Percentiles rank a stretch among this genome's conserved stretches.
These are phyloP conservation scores for Phyllosticta capitalensis DNA, from an alignment of 2,329 filamentous ascomycete species.

Conservation along the genomic window DNA sequence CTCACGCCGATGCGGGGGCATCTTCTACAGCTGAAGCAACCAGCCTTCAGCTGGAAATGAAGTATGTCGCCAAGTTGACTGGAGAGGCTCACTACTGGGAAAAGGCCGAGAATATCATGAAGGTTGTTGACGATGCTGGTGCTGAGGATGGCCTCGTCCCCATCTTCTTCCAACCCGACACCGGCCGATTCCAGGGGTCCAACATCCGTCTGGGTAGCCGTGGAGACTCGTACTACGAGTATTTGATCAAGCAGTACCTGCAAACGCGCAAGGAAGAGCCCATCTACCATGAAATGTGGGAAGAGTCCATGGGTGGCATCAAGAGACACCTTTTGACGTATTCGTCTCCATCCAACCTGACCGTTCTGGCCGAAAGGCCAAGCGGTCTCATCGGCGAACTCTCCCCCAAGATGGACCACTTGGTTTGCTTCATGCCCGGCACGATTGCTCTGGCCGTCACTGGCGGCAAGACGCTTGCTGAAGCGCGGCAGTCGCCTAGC, in stretches of 20 bases:
- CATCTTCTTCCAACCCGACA: conserved; percentile 77
- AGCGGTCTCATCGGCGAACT: conserved; percentile 57
- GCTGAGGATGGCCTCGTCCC: conserved; percentile 75
- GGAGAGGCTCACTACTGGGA: conserved; percentile 92
- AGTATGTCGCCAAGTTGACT: conserved; percentile 89
- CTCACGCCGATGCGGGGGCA: conserved; percentile 76
- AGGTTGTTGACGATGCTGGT: conserved; percentile 77
- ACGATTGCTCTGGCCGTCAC: conserved; percentile 88
- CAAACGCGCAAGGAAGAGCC: conserved; percentile 82
- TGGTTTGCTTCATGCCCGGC: conserved; percentile 95
- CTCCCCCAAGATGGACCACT: conserved; percentile 91
- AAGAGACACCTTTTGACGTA: conserved; percentile 91
- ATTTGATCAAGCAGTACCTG: conserved; percentile 95
- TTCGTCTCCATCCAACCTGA: conserved; percentile 67
- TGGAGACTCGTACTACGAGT: conserved; percentile 97
- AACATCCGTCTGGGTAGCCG: conserved; percentile 90
- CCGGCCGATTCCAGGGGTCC: conserved; percentile 66
- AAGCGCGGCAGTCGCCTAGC: conserved; percentile 58
- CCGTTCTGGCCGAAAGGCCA: conserved; percentile 82
- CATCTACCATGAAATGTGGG: conserved; percentile 87
- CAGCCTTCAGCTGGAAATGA: conserved; percentile 89
- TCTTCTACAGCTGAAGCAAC: conserved; percentile 92
- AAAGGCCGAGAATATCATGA: conserved; percentile 80
- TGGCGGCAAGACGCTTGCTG: conserved; percentile 61
- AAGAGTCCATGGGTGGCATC: conserved; percentile 72